phyloP scores from a whole-genome alignment of 371 early-diverging fungal genomes.

The Lichtheimia corymbifera region DNA sequence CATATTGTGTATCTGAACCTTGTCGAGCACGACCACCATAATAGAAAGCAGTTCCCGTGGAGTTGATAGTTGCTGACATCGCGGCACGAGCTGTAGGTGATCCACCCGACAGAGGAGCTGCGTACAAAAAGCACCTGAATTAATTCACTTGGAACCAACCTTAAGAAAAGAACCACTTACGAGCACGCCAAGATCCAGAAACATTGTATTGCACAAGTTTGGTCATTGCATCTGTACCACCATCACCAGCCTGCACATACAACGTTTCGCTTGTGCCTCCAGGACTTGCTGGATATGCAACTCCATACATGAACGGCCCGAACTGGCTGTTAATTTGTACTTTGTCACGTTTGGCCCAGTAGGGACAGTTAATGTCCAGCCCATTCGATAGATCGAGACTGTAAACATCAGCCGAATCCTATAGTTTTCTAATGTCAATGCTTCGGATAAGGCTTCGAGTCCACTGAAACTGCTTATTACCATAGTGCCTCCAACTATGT shows the following conservation, averaged over 20 bases:
- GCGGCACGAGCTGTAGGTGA: conserved; percentile 11
- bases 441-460: background rate
- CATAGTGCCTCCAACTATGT: conserved; percentile 14
- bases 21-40: conserved; percentile 17
- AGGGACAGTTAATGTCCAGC: conserved; percentile 8
- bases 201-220: conserved; percentile 8
- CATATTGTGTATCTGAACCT: conserved; percentile 1
- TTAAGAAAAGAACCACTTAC: conserved; percentile 1
- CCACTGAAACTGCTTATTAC: background rate
- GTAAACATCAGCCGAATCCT: conserved; percentile 7
- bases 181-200: conserved; percentile 15
- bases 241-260: conserved; percentile 14
- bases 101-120: background rate
- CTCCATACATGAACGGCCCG: conserved; percentile 19
- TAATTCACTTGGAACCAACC: background rate
- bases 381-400: conserved; percentile 12
- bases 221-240: conserved; percentile 4
- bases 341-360: conserved; percentile 8
- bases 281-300: conserved; percentile 8
- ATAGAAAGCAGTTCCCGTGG: conserved; percentile 16
- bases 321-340: conserved; percentile 4
- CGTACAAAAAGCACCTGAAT: background rate
- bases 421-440: background rate
- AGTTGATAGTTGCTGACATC: conserved; percentile 17
- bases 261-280: conserved; percentile 4